Conservation (phyloP, 2,329 filamentous ascomycete genomes). For the Chrysoporthe deuterocubensis region DNA sequence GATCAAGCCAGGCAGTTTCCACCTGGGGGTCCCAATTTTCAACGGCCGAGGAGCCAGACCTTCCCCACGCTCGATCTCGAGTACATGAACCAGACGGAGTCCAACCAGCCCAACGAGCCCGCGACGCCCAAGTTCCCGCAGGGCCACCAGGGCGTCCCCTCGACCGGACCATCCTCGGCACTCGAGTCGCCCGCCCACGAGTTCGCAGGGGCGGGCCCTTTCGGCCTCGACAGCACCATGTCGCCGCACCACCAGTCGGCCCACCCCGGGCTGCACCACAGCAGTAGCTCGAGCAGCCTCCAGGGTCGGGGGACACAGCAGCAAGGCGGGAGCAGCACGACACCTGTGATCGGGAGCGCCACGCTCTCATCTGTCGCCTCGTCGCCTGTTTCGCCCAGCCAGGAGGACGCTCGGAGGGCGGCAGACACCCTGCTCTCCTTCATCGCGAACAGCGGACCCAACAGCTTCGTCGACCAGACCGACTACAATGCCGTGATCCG, state of each 20-base stretch:
- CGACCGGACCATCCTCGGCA: conserved; percentile 55
- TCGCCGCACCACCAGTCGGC: conserved; percentile 45
- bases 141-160: conserved; percentile 40
- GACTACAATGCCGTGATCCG: conserved; percentile 80
- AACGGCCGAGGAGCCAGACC: conserved; percentile 84
- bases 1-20: conserved; percentile 42
- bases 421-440: conserved; percentile 82
- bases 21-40: conserved; percentile 54
- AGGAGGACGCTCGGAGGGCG: conserved; percentile 84
- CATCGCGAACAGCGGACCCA: conserved; percentile 70
- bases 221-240: conserved; percentile 51
- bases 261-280: conserved; percentile 53
- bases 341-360: conserved; percentile 36
- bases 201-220: conserved; percentile 42
- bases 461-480: conserved; percentile 72
- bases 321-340: conserved; percentile 35
- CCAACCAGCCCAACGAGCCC: conserved; percentile 44
- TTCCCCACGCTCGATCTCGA: conserved; percentile 75
- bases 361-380: conserved; percentile 51
- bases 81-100: conserved; percentile 49
- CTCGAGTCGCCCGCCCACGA: conserved; percentile 58
- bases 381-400: conserved; percentile 70
- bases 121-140: conserved; percentile 52
- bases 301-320: conserved; percentile 36
- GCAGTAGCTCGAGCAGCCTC: conserved; percentile 56